A percentile compares a stretch with the other conserved stretches of the same genome.
Conservation (phyloP, 177 flowering plant genomes). For the Vitis hybrid region DNA sequence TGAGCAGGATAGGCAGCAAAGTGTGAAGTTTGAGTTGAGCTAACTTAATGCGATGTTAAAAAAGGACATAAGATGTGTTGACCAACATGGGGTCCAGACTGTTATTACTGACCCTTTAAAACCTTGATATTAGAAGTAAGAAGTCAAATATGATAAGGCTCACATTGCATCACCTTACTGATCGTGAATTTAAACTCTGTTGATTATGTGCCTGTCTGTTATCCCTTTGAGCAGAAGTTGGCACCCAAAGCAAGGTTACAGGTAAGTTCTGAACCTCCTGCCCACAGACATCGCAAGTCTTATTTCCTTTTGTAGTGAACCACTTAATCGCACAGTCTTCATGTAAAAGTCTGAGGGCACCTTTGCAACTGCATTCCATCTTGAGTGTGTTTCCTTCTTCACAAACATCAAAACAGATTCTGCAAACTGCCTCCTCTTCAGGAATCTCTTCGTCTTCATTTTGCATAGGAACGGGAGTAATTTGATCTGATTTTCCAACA, state of each 20-base stretch:
- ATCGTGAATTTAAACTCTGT: slow-evolving; percentile 25
- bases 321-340: slow-evolving; percentile 83
- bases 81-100: not conserved
- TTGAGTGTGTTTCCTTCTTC: slow-evolving; percentile 69
- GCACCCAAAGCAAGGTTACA: slow-evolving; percentile 71
- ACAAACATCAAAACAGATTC: slow-evolving; percentile 75
- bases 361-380: slow-evolving; percentile 95
- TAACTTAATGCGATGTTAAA: not conserved
- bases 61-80: not conserved
- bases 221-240: slow-evolving; percentile 39
- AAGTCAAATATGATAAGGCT: too few relatives aligned
- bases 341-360: slow-evolving; percentile 79
- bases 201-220: slow-evolving; percentile 36
- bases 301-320: slow-evolving; percentile 77
- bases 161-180: slow-evolving; percentile 44
- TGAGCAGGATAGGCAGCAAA: not conserved
- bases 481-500: slow-evolving; percentile 44
- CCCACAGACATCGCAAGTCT: slow-evolving; percentile 78
- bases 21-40: not conserved
- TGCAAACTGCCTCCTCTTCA: slow-evolving; percentile 87
- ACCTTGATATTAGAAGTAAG: not conserved
- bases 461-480: slow-evolving; percentile 37
- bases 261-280: slow-evolving; percentile 84
- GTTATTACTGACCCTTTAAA: not conserved
- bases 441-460: slow-evolving; percentile 80